phyloP scores from a whole-genome alignment of 495 filamentous ascomycete genomes.

The Lasiosphaeria ovina region DNA sequence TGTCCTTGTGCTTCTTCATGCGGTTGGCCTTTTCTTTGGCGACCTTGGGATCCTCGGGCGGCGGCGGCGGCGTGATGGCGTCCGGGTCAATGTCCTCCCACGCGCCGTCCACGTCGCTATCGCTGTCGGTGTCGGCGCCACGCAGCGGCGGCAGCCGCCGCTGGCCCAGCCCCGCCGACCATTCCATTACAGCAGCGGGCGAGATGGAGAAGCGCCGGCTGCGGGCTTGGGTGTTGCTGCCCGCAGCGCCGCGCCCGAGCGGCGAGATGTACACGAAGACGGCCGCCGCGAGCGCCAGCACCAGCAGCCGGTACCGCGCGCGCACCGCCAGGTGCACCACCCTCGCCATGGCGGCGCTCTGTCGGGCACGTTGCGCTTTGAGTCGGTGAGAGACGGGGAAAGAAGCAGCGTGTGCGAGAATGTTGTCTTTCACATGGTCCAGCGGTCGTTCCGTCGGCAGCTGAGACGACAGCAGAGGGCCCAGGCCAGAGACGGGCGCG shows the following conservation, averaged over 20 bases:
- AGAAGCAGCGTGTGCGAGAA: no score
- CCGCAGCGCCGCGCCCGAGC: not conserved
- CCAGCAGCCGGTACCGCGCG: conserved; percentile 19
- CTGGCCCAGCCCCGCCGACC: conserved; percentile 3
- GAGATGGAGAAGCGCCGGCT: not conserved
- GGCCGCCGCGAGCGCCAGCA: conserved; percentile 2
- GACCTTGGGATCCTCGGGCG: conserved; percentile 5
- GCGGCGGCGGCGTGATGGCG: not conserved
- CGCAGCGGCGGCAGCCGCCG: not conserved
- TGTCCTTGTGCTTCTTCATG: not conserved
- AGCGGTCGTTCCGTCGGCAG: no score
- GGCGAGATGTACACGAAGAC: conserved; percentile 9
- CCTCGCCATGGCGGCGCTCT: conserved; percentile 2
- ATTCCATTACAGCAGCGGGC: not conserved
- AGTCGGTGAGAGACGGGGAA: no score
- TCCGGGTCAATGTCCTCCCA: not conserved
- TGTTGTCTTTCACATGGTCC: no score
- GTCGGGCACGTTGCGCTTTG: not conserved
- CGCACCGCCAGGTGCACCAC: conserved; percentile 14
- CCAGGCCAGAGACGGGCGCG: no score
- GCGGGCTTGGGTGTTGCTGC: not conserved
- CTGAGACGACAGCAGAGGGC: no score
- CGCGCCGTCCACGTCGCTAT: not conserved
- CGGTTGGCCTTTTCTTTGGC: not conserved
- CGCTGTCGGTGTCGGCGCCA: not conserved